Evolutionary conservation across 352 stramenopile species (phyloP), one percentile per base, ranked within the genome.

Genomic region (Thraustochytrium striatum): DNA sequence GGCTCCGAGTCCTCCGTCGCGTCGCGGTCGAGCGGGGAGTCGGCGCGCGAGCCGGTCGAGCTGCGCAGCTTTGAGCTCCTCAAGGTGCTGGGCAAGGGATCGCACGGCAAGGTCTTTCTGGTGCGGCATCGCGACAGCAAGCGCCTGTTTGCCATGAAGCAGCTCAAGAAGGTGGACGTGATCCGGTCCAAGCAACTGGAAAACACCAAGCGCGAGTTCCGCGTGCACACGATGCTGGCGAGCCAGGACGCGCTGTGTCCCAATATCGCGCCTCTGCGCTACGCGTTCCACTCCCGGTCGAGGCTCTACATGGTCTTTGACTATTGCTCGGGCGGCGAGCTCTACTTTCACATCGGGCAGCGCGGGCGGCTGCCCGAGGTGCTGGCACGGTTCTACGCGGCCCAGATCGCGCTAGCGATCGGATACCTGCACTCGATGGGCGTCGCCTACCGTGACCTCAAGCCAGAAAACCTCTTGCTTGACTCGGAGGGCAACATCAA

Each of bases 91-190:
- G 70, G 70, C 36, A 72, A 69, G 13, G 70, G 70, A 11, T 69
- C 70, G 21, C 58, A 72, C 58, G 70, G 70, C 28, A 80, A 80
- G 41, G 70, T 80, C 5, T 80, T 59, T 47, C 47, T 80, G 5
- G 70, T 80, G 2, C 79, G 61, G 52, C 65, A 75, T n/a, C 32
- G 65, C 11, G 43, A 25, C 44, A 43, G 30, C 21, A 38, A 90
- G 44, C 86, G 92, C 33, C 89, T 98, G 35, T 95, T 94, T 78
- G 96, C 96, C 5, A 99, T 99, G 95, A 99, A 99, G 85, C 91
- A 98, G 53, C 95, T 99, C 43, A 98, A 98, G 83, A 97, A 98
- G 80, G 86, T 86, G 41, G 91, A 94, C 52, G 87, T 99, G 39
- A 84, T 99, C 70, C 88, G 90, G 21, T 88, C 95, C 21, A 94